These are phyloP conservation scores for Penicillium atrosanguineum DNA, from an alignment of 495 filamentous ascomycete genomes.

Conservation along the genomic window DNA sequence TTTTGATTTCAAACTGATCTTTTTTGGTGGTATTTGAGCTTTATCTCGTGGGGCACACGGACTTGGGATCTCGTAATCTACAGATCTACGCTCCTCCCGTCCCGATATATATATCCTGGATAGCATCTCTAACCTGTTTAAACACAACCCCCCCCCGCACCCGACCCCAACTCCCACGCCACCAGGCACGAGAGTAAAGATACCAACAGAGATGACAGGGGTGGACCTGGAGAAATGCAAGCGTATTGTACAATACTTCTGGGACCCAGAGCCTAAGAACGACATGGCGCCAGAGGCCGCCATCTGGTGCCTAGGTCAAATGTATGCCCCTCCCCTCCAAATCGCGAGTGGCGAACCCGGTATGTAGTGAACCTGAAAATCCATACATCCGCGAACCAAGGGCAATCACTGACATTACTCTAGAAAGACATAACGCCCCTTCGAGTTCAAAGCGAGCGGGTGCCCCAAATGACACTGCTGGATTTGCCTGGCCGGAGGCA, in stretches of 20 bases:
- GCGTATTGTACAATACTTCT: conserved; percentile 87
- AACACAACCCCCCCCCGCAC: background rate
- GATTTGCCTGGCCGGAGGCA: conserved; percentile 73
- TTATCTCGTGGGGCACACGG: background rate
- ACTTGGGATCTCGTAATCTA: background rate
- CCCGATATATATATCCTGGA: background rate
- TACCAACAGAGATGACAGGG: conserved; percentile 48
- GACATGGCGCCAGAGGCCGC: conserved; percentile 63
- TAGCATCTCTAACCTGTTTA: background rate
- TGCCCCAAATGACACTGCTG: conserved; percentile 14
- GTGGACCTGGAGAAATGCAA: conserved; percentile 67
- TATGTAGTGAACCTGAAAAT: conserved; percentile 4
- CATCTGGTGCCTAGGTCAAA: conserved; percentile 86
- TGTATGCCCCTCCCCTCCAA: conserved; percentile 52
- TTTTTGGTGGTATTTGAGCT: background rate
- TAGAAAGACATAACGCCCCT: background rate
- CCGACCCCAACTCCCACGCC: background rate
- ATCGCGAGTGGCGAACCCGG: conserved; percentile 16
- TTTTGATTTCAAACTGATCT: background rate
- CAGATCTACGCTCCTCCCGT: background rate
- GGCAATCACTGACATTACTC: background rate
- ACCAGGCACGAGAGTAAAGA: background rate
- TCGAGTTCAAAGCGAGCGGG: background rate
- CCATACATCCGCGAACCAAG: background rate
- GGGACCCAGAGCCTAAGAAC: conserved; percentile 90